Evolutionary conservation across 2,329 filamentous ascomycete species (phyloP), one percentile per base, ranked within the genome.

Genomic region (Beauveria sp.): DNA sequence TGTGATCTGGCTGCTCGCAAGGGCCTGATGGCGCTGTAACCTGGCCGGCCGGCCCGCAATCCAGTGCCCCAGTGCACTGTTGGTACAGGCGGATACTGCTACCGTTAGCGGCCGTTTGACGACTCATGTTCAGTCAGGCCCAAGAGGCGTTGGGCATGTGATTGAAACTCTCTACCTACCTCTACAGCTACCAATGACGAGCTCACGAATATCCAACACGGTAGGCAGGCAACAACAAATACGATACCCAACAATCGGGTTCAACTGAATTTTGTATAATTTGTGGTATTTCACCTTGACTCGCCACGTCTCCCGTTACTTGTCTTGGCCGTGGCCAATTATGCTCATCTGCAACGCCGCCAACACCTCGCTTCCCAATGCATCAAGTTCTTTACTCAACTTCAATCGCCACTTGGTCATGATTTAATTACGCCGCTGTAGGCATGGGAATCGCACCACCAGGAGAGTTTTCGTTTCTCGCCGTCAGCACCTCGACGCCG

Each of bases 401-500:
- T 30, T 7, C 10, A 14, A 14, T 50, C 5, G 40, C n/a, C 14
- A 12, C 20, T 24, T n/a, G 8, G 16, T 53, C 62, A 54, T 54
- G 62, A 18, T 65, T 69, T 38, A 54, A 55, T 30, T 61, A 63
- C 43, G 66, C 64, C 34, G 63, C 59, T 3, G 61, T 65, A 30
- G 84, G 84, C 75, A 88, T 84, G 5, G 83, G 77, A 16, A 90
- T 76, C 5, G 87, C 80, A 1, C 91, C 91, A 63, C 91, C 91
- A 1, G 91, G 91, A 26, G 89, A 93, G 70, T 89, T 82, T 52
- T 83, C 78, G 49, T 84, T 76, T 67, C 90, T 83, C 47, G 90
- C 91, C 0, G 91, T 96, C 67, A 96, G 74, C 50, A 96, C 80
- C 75, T 96, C 91, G 7, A 92, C 88, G 1, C 91, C 91, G 66